phyloP scores from a whole-genome alignment of 768 basidiomycete species.

The Pilatotrama ljubarskyi region DNA sequence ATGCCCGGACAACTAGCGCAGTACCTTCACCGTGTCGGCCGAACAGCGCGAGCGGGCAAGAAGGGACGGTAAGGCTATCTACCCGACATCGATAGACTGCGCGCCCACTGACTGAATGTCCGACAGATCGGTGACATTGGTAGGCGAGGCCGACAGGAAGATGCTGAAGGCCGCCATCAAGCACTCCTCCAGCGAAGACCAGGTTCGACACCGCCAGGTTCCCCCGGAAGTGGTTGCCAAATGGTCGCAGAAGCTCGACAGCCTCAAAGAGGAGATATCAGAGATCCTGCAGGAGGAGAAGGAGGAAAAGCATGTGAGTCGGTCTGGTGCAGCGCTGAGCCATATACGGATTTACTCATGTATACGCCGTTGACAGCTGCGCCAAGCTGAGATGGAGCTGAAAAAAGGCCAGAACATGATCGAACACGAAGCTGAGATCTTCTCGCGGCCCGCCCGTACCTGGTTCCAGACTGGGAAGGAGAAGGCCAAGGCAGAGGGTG shows the following conservation, averaged over 20 bases:
- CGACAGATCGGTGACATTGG: constrained; percentile 84
- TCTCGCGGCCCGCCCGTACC: constrained; percentile 90
- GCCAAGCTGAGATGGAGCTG: constrained; percentile 93
- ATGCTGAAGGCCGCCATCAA: constrained; percentile 96
- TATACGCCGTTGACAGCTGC: constrained; percentile 51
- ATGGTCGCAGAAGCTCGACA: constrained; percentile 70
- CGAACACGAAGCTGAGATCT: constrained; percentile 91
- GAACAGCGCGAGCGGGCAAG: constrained; percentile 93
- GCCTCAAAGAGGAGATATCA: constrained; percentile 72
- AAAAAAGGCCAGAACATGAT: constrained; percentile 95
- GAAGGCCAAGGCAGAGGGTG: constrained; percentile 79
- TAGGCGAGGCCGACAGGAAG: constrained; percentile 95
- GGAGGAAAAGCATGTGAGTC: constrained; percentile 84
- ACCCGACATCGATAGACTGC: not conserved
- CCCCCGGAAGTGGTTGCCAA: constrained; percentile 71
- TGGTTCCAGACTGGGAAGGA: constrained; percentile 96
- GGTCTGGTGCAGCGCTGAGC: not conserved
- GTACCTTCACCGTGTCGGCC: constrained; percentile 95
- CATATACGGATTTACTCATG: constrained; percentile 10
- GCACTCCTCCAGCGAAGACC: constrained; percentile 73
- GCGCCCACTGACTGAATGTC: constrained; percentile 1
- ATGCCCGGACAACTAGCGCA: constrained; percentile 93
- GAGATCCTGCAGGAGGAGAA: constrained; percentile 88
- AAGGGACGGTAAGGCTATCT: constrained; percentile 73
- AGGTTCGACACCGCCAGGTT: constrained; percentile 86